Conservation (phyloP, 1,139 yeast species). For the Pneumocystis oryctolagi region DNA sequence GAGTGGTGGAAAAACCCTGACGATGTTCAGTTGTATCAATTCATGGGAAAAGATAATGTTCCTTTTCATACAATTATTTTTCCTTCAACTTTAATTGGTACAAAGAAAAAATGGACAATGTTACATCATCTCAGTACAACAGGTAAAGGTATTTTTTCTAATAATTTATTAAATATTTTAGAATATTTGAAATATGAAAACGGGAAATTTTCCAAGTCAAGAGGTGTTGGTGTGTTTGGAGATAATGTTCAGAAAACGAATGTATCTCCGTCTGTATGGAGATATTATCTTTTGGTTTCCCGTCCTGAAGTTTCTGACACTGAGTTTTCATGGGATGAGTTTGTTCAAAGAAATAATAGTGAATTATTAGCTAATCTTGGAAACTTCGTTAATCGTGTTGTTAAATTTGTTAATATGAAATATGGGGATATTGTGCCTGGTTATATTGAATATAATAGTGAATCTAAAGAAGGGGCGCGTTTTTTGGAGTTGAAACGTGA, state of each 20-base stretch:
- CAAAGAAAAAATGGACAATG: slow-evolving; percentile 78
- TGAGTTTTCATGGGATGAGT: slow-evolving; percentile 93
- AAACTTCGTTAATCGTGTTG: slow-evolving; percentile 85
- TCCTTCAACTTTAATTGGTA: slow-evolving; percentile 86
- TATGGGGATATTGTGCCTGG: slow-evolving; percentile 80
- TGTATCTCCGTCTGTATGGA: slow-evolving; percentile 84
- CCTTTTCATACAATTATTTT: slow-evolving; percentile 97
- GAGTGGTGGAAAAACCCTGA: slow-evolving; percentile 90
- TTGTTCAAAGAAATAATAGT: slow-evolving; percentile 80
- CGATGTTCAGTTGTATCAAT: slow-evolving; percentile 72
- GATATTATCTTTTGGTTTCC: slow-evolving; percentile 81
- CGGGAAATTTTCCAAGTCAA: slow-evolving; percentile 91
- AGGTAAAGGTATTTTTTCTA: slow-evolving; percentile 22
- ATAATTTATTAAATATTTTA: neutral
- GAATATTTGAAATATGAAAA: slow-evolving; percentile 90
- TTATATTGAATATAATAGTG: slow-evolving; percentile 36
- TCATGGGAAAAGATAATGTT: slow-evolving; percentile 98
- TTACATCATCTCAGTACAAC: slow-evolving; percentile 85
- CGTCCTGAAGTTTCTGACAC: slow-evolving; percentile 95
- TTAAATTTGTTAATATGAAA: slow-evolving; percentile 79
- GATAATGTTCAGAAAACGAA: slow-evolving; percentile 93
- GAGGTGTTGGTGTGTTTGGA: slow-evolving; percentile 96
- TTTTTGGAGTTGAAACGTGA: slow-evolving; percentile 28
- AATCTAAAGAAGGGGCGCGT: slow-evolving; percentile 27
- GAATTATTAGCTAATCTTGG: slow-evolving; percentile 93